Conservation (phyloP, 2,329 filamentous ascomycete genomes). For the Blastomyces emzantsi region DNA sequence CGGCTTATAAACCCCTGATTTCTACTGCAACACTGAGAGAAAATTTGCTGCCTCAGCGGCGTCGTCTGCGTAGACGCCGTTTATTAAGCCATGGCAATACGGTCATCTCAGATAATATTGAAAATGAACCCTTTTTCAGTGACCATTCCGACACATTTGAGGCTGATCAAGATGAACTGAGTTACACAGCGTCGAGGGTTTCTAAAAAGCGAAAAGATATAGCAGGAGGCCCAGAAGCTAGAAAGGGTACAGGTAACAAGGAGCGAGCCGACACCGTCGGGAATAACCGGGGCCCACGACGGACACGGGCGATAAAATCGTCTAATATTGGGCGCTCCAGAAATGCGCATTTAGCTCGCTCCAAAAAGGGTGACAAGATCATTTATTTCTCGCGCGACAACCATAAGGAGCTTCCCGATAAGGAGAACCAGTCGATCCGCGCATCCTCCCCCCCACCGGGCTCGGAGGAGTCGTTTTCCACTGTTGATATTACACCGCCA, state of each 20-base stretch:
- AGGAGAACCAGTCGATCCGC: slow-evolving; percentile 24
- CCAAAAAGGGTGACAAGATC: background rate
- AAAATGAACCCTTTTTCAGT: background rate
- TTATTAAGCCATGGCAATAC: slow-evolving; percentile 13
- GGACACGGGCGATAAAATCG: background rate
- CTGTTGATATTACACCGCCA: slow-evolving; percentile 15
- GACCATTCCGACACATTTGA: slow-evolving; percentile 12
- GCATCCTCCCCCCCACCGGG: slow-evolving; percentile 27
- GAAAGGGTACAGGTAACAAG: background rate
- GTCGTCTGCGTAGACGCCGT: slow-evolving; percentile 17
- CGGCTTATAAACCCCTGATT: slow-evolving; percentile 15
- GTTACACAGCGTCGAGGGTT: slow-evolving; percentile 21
- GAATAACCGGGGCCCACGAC: background rate
- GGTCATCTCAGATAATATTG: slow-evolving; percentile 8
- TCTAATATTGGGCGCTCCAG: background rate
- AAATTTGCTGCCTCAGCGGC: slow-evolving; percentile 30
- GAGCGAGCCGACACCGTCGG: background rate
- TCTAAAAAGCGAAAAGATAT: slow-evolving; percentile 16
- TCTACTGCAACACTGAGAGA: slow-evolving; percentile 30
- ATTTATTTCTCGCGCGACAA: slow-evolving; percentile 18
- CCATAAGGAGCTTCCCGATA: slow-evolving; percentile 18
- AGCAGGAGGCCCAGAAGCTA: background rate
- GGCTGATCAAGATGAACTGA: slow-evolving; percentile 33
- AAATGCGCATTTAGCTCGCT: background rate
- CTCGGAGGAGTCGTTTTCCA: slow-evolving; percentile 22